phyloP scores from a whole-genome alignment of 805 yeast genomes.

The Helenozyma rhizophorensis region DNA sequence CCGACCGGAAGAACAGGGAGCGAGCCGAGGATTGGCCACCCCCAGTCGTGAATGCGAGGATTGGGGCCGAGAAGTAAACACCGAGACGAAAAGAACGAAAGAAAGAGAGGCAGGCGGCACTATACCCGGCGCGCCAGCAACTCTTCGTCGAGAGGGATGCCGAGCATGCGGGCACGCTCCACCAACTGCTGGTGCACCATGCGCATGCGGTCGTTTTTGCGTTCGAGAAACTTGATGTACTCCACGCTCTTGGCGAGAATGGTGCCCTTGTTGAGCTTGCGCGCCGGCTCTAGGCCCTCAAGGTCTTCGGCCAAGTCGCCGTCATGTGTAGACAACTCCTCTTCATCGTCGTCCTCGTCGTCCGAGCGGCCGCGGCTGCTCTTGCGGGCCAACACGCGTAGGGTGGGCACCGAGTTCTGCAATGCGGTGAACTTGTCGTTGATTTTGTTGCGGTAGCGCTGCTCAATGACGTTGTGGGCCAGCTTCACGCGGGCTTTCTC shows the following conservation, averaged over 20 bases:
- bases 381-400: constrained; percentile 26
- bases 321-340: constrained; percentile 2
- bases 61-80: too few species aligned
- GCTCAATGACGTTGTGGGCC: constrained; percentile 41
- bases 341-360: constrained; percentile 7
- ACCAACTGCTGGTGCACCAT: constrained; percentile 50
- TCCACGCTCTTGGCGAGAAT: constrained; percentile 76
- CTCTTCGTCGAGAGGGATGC: constrained; percentile 9
- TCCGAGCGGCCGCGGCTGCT: constrained; percentile 4
- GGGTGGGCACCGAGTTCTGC: constrained; percentile 37
- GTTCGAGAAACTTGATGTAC: constrained; percentile 69
- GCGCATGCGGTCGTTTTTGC: constrained; percentile 47
- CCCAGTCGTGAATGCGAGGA: too few species aligned
- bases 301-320: constrained; percentile 46
- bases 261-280: constrained; percentile 73
- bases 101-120: too few species aligned
- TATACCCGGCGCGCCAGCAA: too few species aligned
- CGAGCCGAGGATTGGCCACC: too few species aligned
- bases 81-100: too few species aligned
- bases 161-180: constrained; percentile 33
- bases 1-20: too few species aligned
- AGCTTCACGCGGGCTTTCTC: constrained; percentile 23
- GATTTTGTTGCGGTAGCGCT: constrained; percentile 40
- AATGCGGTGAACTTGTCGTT: constrained; percentile 38
- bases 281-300: constrained; percentile 74